These are phyloP conservation scores for Stemphylium vesicarium DNA, from an alignment of 2,329 filamentous ascomycete genomes.

Conservation along the genomic window DNA sequence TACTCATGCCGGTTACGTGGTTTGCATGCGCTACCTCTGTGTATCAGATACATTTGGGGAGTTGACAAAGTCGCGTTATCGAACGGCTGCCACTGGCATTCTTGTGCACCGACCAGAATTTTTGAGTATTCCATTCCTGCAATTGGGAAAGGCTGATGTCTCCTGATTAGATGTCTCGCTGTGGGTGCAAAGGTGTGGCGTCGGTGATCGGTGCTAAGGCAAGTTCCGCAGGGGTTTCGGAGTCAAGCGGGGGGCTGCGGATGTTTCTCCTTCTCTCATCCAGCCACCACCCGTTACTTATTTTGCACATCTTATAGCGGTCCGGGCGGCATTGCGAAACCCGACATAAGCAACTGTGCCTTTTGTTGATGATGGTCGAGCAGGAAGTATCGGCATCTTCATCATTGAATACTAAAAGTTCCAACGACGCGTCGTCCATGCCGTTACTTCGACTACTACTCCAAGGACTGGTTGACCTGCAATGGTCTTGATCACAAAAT, in stretches of 20 bases:
- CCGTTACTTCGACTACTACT: too few relatives aligned
- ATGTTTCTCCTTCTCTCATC: neutral
- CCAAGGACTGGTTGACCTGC: too few relatives aligned
- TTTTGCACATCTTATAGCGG: neutral
- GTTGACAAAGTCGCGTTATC: neutral
- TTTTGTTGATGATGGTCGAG: neutral
- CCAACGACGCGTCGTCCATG: too few relatives aligned
- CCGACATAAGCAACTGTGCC: neutral
- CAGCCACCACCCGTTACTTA: neutral
- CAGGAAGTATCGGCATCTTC: too few relatives aligned
- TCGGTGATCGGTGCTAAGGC: neutral
- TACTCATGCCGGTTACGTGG: too few relatives aligned
- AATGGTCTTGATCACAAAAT: neutral
- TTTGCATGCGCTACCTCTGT: too few relatives aligned
- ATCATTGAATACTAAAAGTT: too few relatives aligned
- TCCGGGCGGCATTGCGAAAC: neutral
- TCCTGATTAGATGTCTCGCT: neutral
- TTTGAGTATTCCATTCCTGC: neutral
- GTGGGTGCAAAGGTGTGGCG: neutral
- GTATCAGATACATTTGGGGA: too few relatives aligned
- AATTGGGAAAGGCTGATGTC: neutral
- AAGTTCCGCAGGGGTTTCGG: neutral
- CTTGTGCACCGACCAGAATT: neutral
- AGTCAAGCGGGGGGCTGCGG: neutral
- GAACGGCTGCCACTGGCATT: neutral